These are phyloP conservation scores for Mycena latifolia DNA, from an alignment of 768 basidiomycete species.

Conservation along the genomic window DNA sequence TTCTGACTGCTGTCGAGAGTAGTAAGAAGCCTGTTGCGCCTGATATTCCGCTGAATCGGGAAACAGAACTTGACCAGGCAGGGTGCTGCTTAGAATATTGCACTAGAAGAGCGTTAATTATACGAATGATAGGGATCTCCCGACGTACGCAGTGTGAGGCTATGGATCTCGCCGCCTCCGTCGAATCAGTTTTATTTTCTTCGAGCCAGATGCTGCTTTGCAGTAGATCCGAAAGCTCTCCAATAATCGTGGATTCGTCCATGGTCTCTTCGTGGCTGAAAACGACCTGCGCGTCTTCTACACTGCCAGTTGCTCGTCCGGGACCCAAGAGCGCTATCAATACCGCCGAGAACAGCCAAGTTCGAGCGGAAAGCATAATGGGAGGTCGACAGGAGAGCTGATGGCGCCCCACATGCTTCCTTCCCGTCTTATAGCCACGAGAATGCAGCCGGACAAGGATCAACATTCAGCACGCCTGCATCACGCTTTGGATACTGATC, in stretches of 20 bases:
- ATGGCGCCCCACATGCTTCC: too few relatives aligned
- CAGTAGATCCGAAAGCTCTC: conserved; percentile 14
- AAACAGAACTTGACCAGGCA: conserved; percentile 30
- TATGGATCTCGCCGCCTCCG: neutral
- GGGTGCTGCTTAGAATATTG: conserved; percentile 11
- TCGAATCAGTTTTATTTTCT: conserved; percentile 10
- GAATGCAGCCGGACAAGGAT: too few relatives aligned
- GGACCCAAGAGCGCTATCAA: neutral
- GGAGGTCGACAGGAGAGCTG: too few relatives aligned
- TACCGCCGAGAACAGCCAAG: neutral
- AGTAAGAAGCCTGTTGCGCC: conserved; percentile 30
- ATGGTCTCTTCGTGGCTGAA: neutral
- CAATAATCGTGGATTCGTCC: neutral
- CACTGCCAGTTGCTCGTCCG: neutral
- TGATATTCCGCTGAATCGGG: conserved; percentile 25
- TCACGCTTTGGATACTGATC: too few relatives aligned
- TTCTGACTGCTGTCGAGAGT: conserved; percentile 20
- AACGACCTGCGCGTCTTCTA: neutral
- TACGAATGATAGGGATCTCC: too few relatives aligned
- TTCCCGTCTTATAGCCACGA: too few relatives aligned
- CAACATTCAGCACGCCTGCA: too few relatives aligned
- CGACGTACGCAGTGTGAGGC: conserved; percentile 16
- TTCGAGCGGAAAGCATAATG: neutral
- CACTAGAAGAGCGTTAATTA: conserved; percentile 7
- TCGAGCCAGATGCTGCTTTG: conserved; percentile 24